A percentile compares a stretch with the other conserved stretches of the same genome.
Evolutionary conservation across 441 rosid genomes (phyloP).

Genomic region (Erysimum cheiri): DNA sequence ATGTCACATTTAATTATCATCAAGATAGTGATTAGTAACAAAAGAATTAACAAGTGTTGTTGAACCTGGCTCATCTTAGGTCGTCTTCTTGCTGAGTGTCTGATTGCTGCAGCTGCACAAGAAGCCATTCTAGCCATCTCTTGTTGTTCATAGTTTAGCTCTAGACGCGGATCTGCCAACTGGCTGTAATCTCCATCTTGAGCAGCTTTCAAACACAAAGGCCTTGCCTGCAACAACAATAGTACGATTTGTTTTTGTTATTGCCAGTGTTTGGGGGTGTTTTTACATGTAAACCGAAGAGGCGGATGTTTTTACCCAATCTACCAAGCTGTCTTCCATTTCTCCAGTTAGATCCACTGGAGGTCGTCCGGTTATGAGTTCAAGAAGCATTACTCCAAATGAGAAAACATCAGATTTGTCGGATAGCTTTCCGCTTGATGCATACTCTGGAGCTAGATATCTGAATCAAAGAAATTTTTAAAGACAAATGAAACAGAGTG

Average conservation of each 20-base stretch:
- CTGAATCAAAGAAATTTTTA: constrained; percentile 41
- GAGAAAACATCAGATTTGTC: constrained; percentile 96
- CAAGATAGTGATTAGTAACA: constrained; percentile 1
- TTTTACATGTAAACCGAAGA: constrained; percentile 19
- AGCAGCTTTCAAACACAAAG: constrained; percentile 56
- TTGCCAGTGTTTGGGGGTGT: background rate
- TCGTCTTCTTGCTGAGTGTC: constrained; percentile 73
- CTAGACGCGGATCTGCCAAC: constrained; percentile 72
- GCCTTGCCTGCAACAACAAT: constrained; percentile 67
- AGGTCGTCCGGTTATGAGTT: constrained; percentile 77
- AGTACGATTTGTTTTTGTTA: background rate
- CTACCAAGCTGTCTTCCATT: constrained; percentile 86
- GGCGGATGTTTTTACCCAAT: constrained; percentile 58
- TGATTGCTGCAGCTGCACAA: constrained; percentile 72
- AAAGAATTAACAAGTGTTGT: background rate
- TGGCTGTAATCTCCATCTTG: constrained; percentile 59
- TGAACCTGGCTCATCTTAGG: constrained; percentile 88
- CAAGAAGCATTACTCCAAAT: constrained; percentile 83
- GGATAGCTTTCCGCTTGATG: constrained; percentile 86
- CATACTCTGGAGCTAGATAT: constrained; percentile 95
- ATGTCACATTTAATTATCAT: constrained; percentile 3
- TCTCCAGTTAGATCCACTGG: constrained; percentile 62
- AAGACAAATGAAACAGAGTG: constrained; percentile 22
- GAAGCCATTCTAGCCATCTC: constrained; percentile 82
- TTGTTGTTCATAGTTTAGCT: constrained; percentile 50